Evolutionary conservation across 2,329 filamentous ascomycete species (phyloP).

Genomic region (Cladophialophora exuberans): DNA sequence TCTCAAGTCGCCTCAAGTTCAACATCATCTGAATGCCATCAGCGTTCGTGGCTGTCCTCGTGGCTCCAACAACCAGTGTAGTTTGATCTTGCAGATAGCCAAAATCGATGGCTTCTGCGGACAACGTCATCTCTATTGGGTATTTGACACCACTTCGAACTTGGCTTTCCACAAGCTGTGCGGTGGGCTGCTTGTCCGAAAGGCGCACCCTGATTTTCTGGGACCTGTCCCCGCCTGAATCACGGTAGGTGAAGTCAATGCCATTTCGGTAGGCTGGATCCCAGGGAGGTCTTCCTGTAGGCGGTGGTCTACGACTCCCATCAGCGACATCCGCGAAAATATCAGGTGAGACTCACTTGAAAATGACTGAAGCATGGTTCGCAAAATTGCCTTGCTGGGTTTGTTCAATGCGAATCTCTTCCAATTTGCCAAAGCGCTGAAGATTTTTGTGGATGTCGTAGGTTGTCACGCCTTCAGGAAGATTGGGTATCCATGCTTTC

Average conservation of each 20-base stretch:
- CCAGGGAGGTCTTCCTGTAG: slow-evolving; percentile 39
- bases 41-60: slow-evolving; percentile 24
- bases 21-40: slow-evolving; percentile 42
- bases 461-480: slow-evolving; percentile 43
- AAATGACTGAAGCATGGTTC: slow-evolving; percentile 55
- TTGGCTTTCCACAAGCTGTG: slow-evolving; percentile 20
- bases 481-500: slow-evolving; percentile 39
- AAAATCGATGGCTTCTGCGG: slow-evolving; percentile 27
- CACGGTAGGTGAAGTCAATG: slow-evolving; percentile 18
- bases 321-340: slow-evolving; percentile 48
- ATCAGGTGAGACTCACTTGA: slow-evolving; percentile 50
- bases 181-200: slow-evolving; percentile 1
- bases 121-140: slow-evolving; percentile 24
- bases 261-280: slow-evolving; percentile 6
- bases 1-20: slow-evolving; percentile 44
- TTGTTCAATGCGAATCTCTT: slow-evolving; percentile 61
- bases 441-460: slow-evolving; percentile 57
- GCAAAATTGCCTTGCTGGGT: slow-evolving; percentile 43
- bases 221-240: background rate
- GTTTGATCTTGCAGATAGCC: slow-evolving; percentile 25
- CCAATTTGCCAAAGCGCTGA: slow-evolving; percentile 55
- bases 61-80: slow-evolving; percentile 28
- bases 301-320: slow-evolving; percentile 40
- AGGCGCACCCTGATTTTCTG: slow-evolving; percentile 17
- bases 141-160: slow-evolving; percentile 25